A percentile compares a stretch with the other conserved stretches of the same genome.
Conservation (phyloP, 2,329 filamentous ascomycete species). For the Aspergillus aculeatus region DNA sequence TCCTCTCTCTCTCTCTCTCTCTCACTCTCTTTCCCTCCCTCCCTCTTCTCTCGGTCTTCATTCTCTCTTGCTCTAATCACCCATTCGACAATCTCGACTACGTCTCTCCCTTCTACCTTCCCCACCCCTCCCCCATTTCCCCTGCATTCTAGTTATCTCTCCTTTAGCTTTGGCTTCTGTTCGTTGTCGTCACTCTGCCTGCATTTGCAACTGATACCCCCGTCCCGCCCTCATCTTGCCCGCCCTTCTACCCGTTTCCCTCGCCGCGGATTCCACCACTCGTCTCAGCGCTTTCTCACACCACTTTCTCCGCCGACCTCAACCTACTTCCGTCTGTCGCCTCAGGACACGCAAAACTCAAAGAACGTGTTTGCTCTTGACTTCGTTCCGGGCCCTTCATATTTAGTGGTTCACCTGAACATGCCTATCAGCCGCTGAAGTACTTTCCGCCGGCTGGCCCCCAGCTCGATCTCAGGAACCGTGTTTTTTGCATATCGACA, state of each 20-base stretch:
- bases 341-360: constrained; percentile 12
- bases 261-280: constrained; percentile 17
- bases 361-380: background rate
- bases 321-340: constrained; percentile 6
- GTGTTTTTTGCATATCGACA: constrained; percentile 5
- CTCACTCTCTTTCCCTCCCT: constrained; percentile 1
- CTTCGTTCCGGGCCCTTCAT: constrained; percentile 4
- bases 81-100: constrained; percentile 8
- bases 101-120: constrained; percentile 7
- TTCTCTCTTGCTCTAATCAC: background rate
- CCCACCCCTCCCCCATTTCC: background rate
- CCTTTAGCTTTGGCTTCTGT: background rate
- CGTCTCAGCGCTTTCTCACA: background rate
- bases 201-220: constrained; percentile 7
- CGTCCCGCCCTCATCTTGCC: background rate
- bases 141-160: constrained; percentile 7
- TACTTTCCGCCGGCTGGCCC: constrained; percentile 26
- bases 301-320: constrained; percentile 3
- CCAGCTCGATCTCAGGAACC: constrained; percentile 14
- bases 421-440: constrained; percentile 28
- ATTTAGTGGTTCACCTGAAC: constrained; percentile 15
- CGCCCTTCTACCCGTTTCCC: constrained; percentile 16
- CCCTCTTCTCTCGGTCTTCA: constrained; percentile 4
- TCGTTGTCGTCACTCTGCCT: constrained; percentile 3
- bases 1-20: background rate